A percentile compares a stretch with the other conserved stretches of the same genome.
Conservation (phyloP, 345 rosid species). For the Conringia planisiliqua region DNA sequence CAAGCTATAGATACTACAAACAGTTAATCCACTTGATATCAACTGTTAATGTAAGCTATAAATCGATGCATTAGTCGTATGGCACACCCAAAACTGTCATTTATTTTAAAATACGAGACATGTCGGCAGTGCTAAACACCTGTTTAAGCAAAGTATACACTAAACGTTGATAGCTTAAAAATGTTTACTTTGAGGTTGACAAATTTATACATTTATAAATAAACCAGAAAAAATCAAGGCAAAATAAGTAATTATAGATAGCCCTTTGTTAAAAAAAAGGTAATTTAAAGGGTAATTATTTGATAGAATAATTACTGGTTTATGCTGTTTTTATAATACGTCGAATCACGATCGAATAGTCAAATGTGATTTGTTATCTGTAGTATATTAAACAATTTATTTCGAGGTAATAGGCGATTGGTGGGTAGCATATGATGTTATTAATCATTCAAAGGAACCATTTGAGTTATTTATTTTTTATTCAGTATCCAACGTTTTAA, state of each 20-base stretch:
- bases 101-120: background rate
- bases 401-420: constrained; percentile 10
- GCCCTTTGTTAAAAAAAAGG: background rate
- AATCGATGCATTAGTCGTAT: background rate
- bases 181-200: constrained; percentile 11
- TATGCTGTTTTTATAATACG: constrained; percentile 5
- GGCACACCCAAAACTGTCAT: background rate
- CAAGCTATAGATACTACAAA: too few species aligned
- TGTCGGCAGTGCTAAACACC: constrained; percentile 17
- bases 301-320: constrained; percentile 2
- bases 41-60: background rate
- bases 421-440: constrained; percentile 33
- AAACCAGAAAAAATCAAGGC: background rate
- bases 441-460: constrained; percentile 13
- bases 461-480: background rate
- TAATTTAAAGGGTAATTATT: background rate
- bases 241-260: too few species aligned
- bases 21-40: background rate
- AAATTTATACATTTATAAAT: background rate
- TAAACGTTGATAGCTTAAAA: constrained; percentile 6
- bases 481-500: constrained; percentile 2
- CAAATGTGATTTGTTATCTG: constrained; percentile 19
- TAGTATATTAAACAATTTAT: background rate
- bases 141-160: constrained; percentile 28
- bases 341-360: constrained; percentile 1